Conservation (phyloP, 371 early-diverging fungal species). For the Fennellomyces sp. region DNA sequence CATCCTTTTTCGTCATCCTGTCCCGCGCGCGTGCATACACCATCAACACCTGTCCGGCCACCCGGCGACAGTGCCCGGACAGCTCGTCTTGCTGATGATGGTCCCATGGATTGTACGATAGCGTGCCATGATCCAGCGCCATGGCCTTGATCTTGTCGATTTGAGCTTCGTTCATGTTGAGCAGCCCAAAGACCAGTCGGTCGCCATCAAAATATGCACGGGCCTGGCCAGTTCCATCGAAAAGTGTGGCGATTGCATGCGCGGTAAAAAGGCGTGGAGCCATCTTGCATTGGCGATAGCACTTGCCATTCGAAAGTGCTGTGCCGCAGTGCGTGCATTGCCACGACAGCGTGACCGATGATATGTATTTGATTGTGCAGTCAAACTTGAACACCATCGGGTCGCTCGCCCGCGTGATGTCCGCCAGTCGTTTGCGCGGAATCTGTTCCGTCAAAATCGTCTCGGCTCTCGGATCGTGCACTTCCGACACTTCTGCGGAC, state of each 20-base stretch:
- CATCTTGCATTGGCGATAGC: slow-evolving; percentile 24
- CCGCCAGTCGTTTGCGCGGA: neutral
- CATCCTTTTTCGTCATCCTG: neutral
- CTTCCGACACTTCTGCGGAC: slow-evolving; percentile 6
- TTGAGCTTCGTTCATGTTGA: slow-evolving; percentile 16
- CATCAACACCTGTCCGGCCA: neutral
- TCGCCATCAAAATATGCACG: slow-evolving; percentile 34
- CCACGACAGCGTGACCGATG: slow-evolving; percentile 13
- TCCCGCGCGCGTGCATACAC: neutral
- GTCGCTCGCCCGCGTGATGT: neutral
- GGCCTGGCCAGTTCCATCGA: slow-evolving; percentile 26
- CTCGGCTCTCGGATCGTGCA: neutral
- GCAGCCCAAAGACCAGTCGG: slow-evolving; percentile 19
- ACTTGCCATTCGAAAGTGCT: slow-evolving; percentile 13
- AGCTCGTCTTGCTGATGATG: slow-evolving; percentile 1
- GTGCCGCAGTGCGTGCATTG: slow-evolving; percentile 28
- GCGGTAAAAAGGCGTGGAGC: slow-evolving; percentile 19
- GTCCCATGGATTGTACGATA: slow-evolving; percentile 7
- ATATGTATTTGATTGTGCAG: slow-evolving; percentile 1
- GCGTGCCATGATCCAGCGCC: slow-evolving; percentile 15
- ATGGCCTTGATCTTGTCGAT: slow-evolving; percentile 16
- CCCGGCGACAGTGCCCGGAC: neutral
- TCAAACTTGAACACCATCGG: neutral
- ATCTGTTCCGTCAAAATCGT: neutral
- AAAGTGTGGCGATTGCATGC: slow-evolving; percentile 17